These are phyloP conservation scores for Russula sp. DNA, from an alignment of 768 basidiomycete genomes.

Conservation along the genomic window DNA sequence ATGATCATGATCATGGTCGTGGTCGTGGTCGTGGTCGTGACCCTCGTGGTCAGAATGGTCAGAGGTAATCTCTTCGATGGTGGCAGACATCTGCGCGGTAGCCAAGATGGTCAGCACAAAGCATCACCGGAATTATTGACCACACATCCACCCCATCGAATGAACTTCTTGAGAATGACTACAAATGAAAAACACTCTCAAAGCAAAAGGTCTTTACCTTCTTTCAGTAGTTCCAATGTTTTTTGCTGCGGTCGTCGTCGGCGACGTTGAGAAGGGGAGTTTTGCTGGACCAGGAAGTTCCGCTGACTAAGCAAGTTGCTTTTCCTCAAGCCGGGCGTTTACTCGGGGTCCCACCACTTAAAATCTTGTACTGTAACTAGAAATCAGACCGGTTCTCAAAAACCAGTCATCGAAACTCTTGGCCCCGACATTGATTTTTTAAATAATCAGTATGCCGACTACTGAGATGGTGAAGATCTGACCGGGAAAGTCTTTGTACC, in stretches of 20 bases:
- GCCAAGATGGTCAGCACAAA: constrained; percentile 28
- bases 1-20: constrained; percentile 47
- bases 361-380: too few species aligned
- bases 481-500: too few species aligned
- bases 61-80: constrained; percentile 77
- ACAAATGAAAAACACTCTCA: background rate
- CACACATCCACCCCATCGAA: constrained; percentile 33
- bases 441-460: too few species aligned
- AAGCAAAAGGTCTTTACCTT: background rate
- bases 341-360: too few species aligned
- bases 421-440: too few species aligned
- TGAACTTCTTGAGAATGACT: constrained; percentile 23
- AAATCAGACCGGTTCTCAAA: too few species aligned
- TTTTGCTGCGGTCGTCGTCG: constrained; percentile 8
- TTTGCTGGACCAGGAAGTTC: background rate
- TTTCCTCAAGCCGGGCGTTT: background rate
- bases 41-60: constrained; percentile 69
- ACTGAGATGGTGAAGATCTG: too few species aligned
- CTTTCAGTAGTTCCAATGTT: background rate
- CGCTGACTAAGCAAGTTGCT: constrained; percentile 16
- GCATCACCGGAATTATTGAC: constrained; percentile 25
- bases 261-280: constrained; percentile 7
- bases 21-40: constrained; percentile 46
- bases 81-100: constrained; percentile 59
- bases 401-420: too few species aligned